A percentile compares a stretch with the other conserved stretches of the same genome.
These are phyloP conservation scores for Heterobasidion irregulare DNA, from an alignment of 1,284 basidiomycete genomes.

Conservation along the genomic window DNA sequence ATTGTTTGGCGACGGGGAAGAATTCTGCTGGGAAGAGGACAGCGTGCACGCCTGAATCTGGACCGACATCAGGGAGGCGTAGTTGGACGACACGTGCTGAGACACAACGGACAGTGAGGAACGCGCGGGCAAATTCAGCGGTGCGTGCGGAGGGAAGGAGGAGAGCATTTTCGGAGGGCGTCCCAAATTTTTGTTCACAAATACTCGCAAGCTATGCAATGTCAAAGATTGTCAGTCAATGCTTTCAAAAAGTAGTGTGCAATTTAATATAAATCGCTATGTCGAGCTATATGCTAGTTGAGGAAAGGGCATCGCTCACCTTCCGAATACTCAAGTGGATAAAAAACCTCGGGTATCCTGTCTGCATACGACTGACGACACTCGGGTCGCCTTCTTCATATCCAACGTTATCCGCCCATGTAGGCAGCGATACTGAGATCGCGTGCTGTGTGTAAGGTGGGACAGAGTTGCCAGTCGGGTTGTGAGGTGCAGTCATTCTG, in stretches of 20 bases:
- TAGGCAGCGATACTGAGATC: slow-evolving; percentile 95
- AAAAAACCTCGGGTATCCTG: slow-evolving; percentile 97
- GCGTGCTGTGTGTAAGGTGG: slow-evolving; percentile 79
- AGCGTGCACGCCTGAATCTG: slow-evolving; percentile 47
- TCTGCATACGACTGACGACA: slow-evolving; percentile 77
- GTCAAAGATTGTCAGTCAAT: not conserved
- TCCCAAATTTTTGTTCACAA: slow-evolving; percentile 74
- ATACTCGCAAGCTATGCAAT: slow-evolving; percentile 64
- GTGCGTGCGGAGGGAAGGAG: slow-evolving; percentile 69
- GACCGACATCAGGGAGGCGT: slow-evolving; percentile 48
- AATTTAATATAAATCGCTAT: too few species aligned
- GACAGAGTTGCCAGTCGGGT: slow-evolving; percentile 43
- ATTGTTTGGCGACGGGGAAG: slow-evolving; percentile 75
- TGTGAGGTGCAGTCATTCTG: slow-evolving; percentile 3
- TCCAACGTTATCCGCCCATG: slow-evolving; percentile 88
- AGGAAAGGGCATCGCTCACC: slow-evolving; percentile 36
- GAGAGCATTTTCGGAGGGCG: slow-evolving; percentile 64
- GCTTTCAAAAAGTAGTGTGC: too few species aligned
- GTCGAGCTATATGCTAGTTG: not conserved
- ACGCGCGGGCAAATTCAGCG: slow-evolving; percentile 71
- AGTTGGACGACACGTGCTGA: slow-evolving; percentile 68
- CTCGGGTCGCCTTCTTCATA: slow-evolving; percentile 92
- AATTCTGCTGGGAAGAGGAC: slow-evolving; percentile 69
- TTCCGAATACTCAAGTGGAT: slow-evolving; percentile 86
- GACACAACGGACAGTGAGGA: slow-evolving; percentile 53